Evolutionary conservation across 371 early-diverging fungal species (phyloP).

Genomic region (Haplosporangium sp.): DNA sequence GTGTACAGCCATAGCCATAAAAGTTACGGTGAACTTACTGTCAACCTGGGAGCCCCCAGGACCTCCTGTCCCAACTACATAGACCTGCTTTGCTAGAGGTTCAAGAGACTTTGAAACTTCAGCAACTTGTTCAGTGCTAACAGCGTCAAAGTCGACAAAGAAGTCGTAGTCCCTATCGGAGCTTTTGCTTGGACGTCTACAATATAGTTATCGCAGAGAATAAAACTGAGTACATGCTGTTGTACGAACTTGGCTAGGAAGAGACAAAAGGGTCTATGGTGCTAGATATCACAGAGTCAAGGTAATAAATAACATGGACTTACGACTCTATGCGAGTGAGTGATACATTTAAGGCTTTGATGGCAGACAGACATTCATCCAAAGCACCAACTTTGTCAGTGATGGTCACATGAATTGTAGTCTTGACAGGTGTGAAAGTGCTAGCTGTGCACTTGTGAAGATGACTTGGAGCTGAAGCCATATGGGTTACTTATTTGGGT

Average conservation of each 20-base stretch:
- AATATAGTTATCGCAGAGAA: not conserved
- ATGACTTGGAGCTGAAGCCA: not conserved
- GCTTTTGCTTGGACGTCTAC: slow-evolving; percentile 83
- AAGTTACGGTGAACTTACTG: slow-evolving; percentile 13
- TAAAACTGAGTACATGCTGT: slow-evolving; percentile 1
- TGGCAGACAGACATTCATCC: slow-evolving; percentile 82
- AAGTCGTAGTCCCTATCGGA: slow-evolving; percentile 90
- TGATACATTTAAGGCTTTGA: slow-evolving; percentile 82
- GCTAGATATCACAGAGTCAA: too few relatives aligned
- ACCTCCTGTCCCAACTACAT: slow-evolving; percentile 64
- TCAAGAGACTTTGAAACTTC: slow-evolving; percentile 67
- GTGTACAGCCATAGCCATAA: not conserved
- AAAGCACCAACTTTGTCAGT: slow-evolving; percentile 88
- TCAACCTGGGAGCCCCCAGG: slow-evolving; percentile 1
- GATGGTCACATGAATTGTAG: slow-evolving; percentile 81
- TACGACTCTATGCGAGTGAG: slow-evolving; percentile 94
- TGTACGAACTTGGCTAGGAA: too few relatives aligned
- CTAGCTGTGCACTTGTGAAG: slow-evolving; percentile 51
- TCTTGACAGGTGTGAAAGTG: slow-evolving; percentile 30
- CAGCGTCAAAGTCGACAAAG: slow-evolving; percentile 88
- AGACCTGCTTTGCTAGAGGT: slow-evolving; percentile 70
- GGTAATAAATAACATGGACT: slow-evolving; percentile 5
- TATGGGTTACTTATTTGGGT: not conserved
- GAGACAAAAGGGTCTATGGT: too few relatives aligned
- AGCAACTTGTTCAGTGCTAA: slow-evolving; percentile 63